A percentile compares a stretch with the other conserved stretches of the same genome.
Evolutionary conservation across 1,284 basidiomycete species (phyloP).

Genomic region (Tilletia indica): DNA sequence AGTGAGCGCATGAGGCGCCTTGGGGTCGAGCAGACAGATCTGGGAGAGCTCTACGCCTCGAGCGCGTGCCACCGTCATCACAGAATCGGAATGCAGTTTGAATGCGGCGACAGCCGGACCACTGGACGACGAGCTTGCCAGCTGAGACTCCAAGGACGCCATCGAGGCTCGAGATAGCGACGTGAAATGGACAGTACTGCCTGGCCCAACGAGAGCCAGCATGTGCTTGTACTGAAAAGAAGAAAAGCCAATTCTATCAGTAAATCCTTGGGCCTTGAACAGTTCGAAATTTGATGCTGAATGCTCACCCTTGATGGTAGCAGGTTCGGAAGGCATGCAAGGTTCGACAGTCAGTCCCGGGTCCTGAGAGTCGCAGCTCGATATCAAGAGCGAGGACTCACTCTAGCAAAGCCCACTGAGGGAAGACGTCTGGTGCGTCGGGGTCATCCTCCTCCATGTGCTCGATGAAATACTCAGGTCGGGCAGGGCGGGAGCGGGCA

Average conservation of each 20-base stretch:
- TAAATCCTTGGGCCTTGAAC: no score
- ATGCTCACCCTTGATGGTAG: no score
- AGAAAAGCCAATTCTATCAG: background rate
- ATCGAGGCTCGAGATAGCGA: slow-evolving; percentile 73
- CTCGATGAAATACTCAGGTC: slow-evolving; percentile 54
- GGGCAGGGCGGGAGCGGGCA: slow-evolving; percentile 5
- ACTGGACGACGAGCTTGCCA: slow-evolving; percentile 32
- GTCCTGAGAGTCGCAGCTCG: background rate
- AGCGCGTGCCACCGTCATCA: slow-evolving; percentile 68
- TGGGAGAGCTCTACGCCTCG: slow-evolving; percentile 60
- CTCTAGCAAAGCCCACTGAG: slow-evolving; percentile 53
- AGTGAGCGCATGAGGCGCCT: slow-evolving; percentile 37
- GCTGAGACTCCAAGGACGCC: slow-evolving; percentile 63
- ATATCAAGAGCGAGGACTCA: background rate
- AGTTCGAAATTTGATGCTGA: no score
- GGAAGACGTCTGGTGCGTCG: slow-evolving; percentile 43
- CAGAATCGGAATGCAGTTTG: slow-evolving; percentile 65
- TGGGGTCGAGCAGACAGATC: slow-evolving; percentile 49
- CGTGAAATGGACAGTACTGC: slow-evolving; percentile 74
- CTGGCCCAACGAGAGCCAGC: slow-evolving; percentile 70
- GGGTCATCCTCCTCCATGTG: slow-evolving; percentile 56
- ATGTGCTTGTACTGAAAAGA: slow-evolving; percentile 67
- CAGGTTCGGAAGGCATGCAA: background rate
- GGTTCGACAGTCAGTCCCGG: background rate
- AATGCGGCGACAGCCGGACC: slow-evolving; percentile 59